These are phyloP conservation scores for Cinnamomum micranthum DNA, from an alignment of 164 flowering plant genomes.

Conservation along the genomic window DNA sequence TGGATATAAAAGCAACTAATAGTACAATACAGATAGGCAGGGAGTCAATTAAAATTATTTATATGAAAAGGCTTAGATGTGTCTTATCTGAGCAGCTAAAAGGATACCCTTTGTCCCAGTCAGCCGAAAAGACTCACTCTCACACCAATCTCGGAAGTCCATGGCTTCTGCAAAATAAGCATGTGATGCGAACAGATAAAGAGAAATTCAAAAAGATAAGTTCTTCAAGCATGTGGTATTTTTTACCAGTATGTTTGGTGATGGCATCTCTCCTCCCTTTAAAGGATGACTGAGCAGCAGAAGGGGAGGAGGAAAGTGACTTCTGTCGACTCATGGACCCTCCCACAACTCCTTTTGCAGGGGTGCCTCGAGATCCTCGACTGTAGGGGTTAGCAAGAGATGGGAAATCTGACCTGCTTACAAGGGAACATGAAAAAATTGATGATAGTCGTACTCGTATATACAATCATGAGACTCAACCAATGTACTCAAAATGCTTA, in stretches of 20 bases:
- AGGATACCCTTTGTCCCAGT: slow-evolving; percentile 71
- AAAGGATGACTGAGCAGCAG: slow-evolving; percentile 24
- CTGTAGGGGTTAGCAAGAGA: slow-evolving; percentile 51
- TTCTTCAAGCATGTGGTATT: not conserved
- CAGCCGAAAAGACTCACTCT: slow-evolving; percentile 74
- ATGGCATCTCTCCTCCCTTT: slow-evolving; percentile 53
- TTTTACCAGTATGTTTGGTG: slow-evolving; percentile 57
- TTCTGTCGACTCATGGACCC: slow-evolving; percentile 53
- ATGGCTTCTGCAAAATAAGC: slow-evolving; percentile 62
- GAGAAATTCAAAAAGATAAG: too few relatives aligned
- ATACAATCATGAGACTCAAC: not conserved
- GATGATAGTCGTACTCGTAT: too few relatives aligned
- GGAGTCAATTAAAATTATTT: too few relatives aligned
- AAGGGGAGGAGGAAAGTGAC: slow-evolving; percentile 54
- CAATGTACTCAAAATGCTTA: not conserved
- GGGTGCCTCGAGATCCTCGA: slow-evolving; percentile 52
- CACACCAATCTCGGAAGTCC: slow-evolving; percentile 95
- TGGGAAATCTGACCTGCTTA: slow-evolving; percentile 68
- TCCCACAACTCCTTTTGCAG: slow-evolving; percentile 48
- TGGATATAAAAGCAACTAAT: too few relatives aligned
- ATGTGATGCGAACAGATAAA: too few relatives aligned
- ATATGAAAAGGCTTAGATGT: too few relatives aligned
- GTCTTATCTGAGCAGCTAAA: not conserved
- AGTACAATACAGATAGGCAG: too few relatives aligned
- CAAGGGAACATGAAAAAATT: not conserved